phyloP scores from a whole-genome alignment of 352 stramenopile species.

The Phytophthora pluvialis region DNA sequence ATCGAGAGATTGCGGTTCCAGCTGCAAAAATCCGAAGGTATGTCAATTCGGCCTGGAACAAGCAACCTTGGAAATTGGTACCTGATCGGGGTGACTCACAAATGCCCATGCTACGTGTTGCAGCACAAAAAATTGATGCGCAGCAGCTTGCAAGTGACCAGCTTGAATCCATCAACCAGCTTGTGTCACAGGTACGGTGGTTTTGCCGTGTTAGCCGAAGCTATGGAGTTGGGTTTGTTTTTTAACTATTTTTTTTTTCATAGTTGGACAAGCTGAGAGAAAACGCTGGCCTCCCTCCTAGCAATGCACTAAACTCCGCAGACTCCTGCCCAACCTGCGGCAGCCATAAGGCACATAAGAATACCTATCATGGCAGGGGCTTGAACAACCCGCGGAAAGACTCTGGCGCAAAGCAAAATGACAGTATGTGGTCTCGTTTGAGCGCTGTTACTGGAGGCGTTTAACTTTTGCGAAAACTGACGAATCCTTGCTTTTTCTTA shows the following conservation, averaged over 20 bases:
- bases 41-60: not conserved
- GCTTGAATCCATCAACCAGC: slow-evolving; percentile 84
- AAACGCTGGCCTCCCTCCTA: slow-evolving; percentile 26
- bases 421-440: slow-evolving; percentile 33
- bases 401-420: slow-evolving; percentile 31
- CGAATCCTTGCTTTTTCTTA: slow-evolving; percentile 3
- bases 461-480: slow-evolving; percentile 15
- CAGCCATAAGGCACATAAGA: slow-evolving; percentile 25
- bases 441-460: not conserved
- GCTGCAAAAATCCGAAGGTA: slow-evolving; percentile 75
- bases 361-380: slow-evolving; percentile 14
- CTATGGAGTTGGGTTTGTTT: not conserved
- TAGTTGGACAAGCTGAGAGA: slow-evolving; percentile 76
- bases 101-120: slow-evolving; percentile 2
- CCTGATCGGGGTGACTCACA: slow-evolving; percentile 5
- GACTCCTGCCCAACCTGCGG: slow-evolving; percentile 48
- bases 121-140: slow-evolving; percentile 76
- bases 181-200: slow-evolving; percentile 64
- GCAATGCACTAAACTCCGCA: slow-evolving; percentile 3
- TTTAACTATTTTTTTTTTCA: not conserved
- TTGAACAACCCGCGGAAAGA: slow-evolving; percentile 34
- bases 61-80: not conserved
- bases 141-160: slow-evolving; percentile 80
- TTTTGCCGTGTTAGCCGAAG: not conserved
- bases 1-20: slow-evolving; percentile 79